These are phyloP conservation scores for Pholiota adiposa DNA, from an alignment of 1,284 basidiomycete genomes.

Conservation along the genomic window DNA sequence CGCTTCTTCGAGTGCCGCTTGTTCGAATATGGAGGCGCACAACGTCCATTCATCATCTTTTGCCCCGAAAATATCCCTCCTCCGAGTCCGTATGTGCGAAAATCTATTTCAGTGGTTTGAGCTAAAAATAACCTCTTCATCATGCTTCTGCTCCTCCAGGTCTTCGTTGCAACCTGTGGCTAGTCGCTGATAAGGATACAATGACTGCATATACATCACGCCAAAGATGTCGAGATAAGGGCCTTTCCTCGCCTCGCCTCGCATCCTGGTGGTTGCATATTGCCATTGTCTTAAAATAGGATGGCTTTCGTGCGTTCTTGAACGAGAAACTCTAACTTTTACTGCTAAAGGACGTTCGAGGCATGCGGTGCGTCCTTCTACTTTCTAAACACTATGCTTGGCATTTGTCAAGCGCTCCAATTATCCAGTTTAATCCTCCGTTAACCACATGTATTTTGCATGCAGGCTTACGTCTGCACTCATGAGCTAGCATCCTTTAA, in stretches of 20 bases:
- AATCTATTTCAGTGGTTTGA: not conserved
- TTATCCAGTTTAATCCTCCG: not conserved
- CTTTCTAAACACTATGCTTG: not conserved
- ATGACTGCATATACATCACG: not conserved
- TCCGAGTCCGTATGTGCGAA: not conserved
- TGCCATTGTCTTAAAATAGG: not conserved
- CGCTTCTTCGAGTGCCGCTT: not conserved
- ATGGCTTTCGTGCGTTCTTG: not conserved
- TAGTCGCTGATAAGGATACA: not conserved
- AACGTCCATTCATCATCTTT: not conserved
- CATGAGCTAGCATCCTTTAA: not conserved
- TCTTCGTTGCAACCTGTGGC: not conserved
- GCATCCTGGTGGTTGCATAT: not conserved
- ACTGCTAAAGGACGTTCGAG: not conserved
- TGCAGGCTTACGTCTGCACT: not conserved
- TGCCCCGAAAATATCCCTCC: not conserved
- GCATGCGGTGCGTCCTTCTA: conserved; percentile 14
- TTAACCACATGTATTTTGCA: not conserved
- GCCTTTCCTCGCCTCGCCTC: not conserved
- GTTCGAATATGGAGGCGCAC: not conserved
- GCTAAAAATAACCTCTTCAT: conserved; percentile 2
- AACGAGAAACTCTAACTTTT: not conserved
- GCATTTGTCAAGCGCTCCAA: not conserved
- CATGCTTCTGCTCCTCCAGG: not conserved
- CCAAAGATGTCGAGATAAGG: conserved; percentile 1